phyloP scores from a whole-genome alignment of 2,329 filamentous ascomycete genomes.

The Septoria petroselini region DNA sequence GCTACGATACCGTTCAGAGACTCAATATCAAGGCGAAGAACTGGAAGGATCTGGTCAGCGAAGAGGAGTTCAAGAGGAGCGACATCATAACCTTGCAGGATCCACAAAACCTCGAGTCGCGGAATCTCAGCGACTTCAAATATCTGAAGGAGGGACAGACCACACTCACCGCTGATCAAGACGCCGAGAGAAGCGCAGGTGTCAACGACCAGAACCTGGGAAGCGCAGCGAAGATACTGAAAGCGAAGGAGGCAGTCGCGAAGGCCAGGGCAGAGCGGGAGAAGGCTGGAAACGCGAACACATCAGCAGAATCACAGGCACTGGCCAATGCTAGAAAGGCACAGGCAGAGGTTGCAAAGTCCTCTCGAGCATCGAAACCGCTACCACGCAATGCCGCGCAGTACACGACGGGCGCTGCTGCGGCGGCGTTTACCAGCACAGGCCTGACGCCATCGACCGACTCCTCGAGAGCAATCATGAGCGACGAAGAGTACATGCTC shows the following conservation, averaged over 20 bases:
- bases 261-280: constrained; percentile 73
- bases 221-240: constrained; percentile 75
- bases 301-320: constrained; percentile 38
- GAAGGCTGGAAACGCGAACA: constrained; percentile 32
- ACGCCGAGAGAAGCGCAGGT: constrained; percentile 57
- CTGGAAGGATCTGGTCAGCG: constrained; percentile 86
- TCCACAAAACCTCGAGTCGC: constrained; percentile 78
- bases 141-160: constrained; percentile 76
- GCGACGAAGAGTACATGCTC: constrained; percentile 95
- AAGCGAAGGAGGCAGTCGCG: constrained; percentile 90
- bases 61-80: constrained; percentile 78
- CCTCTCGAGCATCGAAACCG: constrained; percentile 36
- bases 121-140: constrained; percentile 85
- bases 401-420: constrained; percentile 86
- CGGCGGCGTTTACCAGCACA: constrained; percentile 92
- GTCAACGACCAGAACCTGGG: constrained; percentile 81
- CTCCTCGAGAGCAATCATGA: constrained; percentile 77
- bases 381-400: constrained; percentile 78
- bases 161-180: constrained; percentile 66
- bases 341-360: constrained; percentile 33
- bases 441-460: constrained; percentile 90
- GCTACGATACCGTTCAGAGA: constrained; percentile 90
- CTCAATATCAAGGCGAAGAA: constrained; percentile 97
- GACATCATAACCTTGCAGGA: constrained; percentile 97
- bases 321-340: constrained; percentile 58